Evolutionary conservation across 331 rosid genomes (phyloP), one percentile per base, ranked within the genome.

Genomic region (Arachis monticola): DNA sequence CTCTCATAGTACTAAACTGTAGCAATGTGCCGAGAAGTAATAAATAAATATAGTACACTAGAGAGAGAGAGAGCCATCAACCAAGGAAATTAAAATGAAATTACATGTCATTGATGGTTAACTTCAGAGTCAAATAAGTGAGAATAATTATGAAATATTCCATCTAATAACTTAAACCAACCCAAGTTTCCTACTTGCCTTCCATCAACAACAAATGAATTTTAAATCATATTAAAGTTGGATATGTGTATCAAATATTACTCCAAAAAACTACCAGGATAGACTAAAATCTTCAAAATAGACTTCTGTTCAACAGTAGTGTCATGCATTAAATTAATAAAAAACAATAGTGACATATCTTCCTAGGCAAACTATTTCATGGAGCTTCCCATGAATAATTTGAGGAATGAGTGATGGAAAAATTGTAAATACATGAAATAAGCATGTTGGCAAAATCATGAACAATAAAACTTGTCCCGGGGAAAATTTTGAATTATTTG

Each of bases 71-170:
- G 5, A 52, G 11, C 60, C 5, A 47, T 46, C 17, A 60, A 73
- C 22, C 5, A 61, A 4, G 7, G 7, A 60, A 32, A 74, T 50
- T 5, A 8, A 42, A 8, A 8, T 30, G 35, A 72, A 11, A 60
- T 44, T 35, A 11, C 32, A 14, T 22, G 64, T 55, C 75, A 41
- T 30, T 41, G 22, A 11, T 8, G 22, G 22, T 57, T 38, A 40
- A 70, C 52, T 69, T n/a, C 13, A 40, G 17, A 70, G 64, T 53
- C 62, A 51, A 8, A 55, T 10, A 7, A 14, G 65, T 6, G 48
- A 59, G 41, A 45, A 9, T 27, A 40, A 58, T 72, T 17, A 35
- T 35, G 40, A 35, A 44, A 58, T 44, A 72, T 58, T 45, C 40
- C 40, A 35, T 35, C 22, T 3, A 42, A 41, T 12, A 46, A 45